Percentiles rank a stretch among this genome's conserved stretches.
Conservation (phyloP, 495 filamentous ascomycete genomes). For the Neurospora sp. region DNA sequence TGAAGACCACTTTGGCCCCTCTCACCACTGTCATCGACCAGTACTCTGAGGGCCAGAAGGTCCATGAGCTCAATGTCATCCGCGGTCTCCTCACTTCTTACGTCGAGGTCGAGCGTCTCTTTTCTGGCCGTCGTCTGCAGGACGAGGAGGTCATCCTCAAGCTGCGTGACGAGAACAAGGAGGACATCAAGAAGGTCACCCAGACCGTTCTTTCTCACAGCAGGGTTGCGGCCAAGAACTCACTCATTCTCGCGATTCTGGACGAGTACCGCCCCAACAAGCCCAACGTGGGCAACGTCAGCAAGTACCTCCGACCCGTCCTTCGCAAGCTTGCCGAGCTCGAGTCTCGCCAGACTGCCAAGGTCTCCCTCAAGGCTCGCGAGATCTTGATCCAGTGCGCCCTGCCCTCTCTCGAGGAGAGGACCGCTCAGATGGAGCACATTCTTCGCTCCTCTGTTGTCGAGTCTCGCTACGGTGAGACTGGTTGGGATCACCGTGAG, state of each 20-base stretch:
- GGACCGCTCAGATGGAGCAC: slow-evolving; percentile 94
- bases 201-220: slow-evolving; percentile 89
- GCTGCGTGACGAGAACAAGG: slow-evolving; percentile 92
- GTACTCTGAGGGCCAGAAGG: slow-evolving; percentile 83
- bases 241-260: slow-evolving; percentile 81
- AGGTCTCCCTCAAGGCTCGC: slow-evolving; percentile 93
- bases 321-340: slow-evolving; percentile 83
- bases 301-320: slow-evolving; percentile 74
- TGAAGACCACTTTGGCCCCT: slow-evolving; percentile 68
- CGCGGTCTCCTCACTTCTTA: slow-evolving; percentile 68
- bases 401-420: slow-evolving; percentile 89
- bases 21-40: slow-evolving; percentile 69
- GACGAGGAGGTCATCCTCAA: slow-evolving; percentile 93
- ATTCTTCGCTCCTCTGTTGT: slow-evolving; percentile 96
- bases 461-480: slow-evolving; percentile 93
- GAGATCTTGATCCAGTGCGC: slow-evolving; percentile 96
- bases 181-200: slow-evolving; percentile 72
- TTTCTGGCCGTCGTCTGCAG: slow-evolving; percentile 71
- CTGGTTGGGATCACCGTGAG: slow-evolving; percentile 92
- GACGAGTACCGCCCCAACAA: slow-evolving; percentile 93
- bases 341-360: slow-evolving; percentile 77
- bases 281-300: slow-evolving; percentile 77
- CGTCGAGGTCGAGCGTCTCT: slow-evolving; percentile 71
- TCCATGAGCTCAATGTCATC: slow-evolving; percentile 80
- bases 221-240: slow-evolving; percentile 85